Conservation (phyloP, 345 rosid species). For the Leavenworthia alabamica region DNA sequence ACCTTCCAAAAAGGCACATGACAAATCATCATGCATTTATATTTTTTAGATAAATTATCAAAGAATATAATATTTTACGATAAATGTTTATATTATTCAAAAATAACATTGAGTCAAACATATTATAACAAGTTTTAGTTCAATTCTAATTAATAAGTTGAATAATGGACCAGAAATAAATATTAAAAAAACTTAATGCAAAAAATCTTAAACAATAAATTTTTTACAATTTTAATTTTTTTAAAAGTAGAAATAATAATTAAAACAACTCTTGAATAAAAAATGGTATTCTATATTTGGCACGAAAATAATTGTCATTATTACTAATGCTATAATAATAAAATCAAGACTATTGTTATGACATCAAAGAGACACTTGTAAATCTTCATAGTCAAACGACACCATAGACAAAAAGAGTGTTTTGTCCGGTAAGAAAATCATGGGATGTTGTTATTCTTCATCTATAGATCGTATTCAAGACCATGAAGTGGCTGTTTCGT, state of each 20-base stretch:
- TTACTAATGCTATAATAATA: not conserved
- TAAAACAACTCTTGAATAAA: not conserved
- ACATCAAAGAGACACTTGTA: constrained; percentile 18
- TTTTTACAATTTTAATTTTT: too few relatives aligned
- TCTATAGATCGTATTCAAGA: constrained; percentile 24
- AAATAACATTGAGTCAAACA: too few relatives aligned
- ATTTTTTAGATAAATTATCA: too few relatives aligned
- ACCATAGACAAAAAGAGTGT: not conserved
- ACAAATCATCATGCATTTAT: too few relatives aligned
- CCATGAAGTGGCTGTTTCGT: not conserved
- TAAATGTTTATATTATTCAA: too few relatives aligned
- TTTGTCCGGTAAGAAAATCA: constrained; percentile 19
- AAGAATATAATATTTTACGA: too few relatives aligned
- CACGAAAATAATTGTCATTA: constrained; percentile 4
- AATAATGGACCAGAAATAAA: too few relatives aligned
- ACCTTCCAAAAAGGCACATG: not conserved
- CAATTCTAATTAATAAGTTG: not conserved
- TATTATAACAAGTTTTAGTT: too few relatives aligned
- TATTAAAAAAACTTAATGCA: too few relatives aligned
- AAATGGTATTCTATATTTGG: constrained; percentile 7
- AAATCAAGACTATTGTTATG: not conserved
- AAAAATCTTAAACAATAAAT: too few relatives aligned
- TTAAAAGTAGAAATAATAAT: too few relatives aligned
- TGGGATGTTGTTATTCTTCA: constrained; percentile 67
- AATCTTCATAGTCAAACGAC: constrained; percentile 20